These are phyloP conservation scores for Fusarium metavorans DNA, from an alignment of 2,329 filamentous ascomycete species.

Conservation along the genomic window DNA sequence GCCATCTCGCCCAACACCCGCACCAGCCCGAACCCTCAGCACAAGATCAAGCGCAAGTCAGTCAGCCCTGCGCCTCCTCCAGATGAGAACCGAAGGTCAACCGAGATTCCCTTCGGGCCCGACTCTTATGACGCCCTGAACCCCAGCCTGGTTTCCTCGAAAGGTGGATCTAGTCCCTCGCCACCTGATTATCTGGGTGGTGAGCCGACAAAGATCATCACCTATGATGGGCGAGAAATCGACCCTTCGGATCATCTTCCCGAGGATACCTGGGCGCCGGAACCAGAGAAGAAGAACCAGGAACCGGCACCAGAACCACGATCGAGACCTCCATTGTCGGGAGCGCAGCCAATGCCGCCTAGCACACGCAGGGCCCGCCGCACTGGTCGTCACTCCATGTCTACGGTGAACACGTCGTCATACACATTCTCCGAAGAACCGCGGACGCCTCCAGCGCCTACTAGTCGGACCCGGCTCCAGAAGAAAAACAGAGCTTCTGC, in stretches of 20 bases:
- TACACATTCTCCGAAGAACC: constrained; percentile 49
- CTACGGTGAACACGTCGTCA: constrained; percentile 46
- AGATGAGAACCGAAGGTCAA: constrained; percentile 63
- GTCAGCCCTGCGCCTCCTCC: constrained; percentile 76
- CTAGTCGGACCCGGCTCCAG: constrained; percentile 71
- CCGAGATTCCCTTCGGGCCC: constrained; percentile 77
- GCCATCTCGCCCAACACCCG: constrained; percentile 54
- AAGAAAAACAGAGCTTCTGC: constrained; percentile 68
- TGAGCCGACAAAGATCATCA: constrained; percentile 76
- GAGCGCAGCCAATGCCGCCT: constrained; percentile 64
- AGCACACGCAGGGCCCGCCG: constrained; percentile 65
- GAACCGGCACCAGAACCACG: constrained; percentile 48
- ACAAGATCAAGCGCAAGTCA: constrained; percentile 76
- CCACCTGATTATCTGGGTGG: constrained; percentile 56
- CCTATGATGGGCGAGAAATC: constrained; percentile 79
- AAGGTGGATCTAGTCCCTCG: constrained; percentile 50
- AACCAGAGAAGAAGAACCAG: constrained; percentile 68
- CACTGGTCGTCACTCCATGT: constrained; percentile 63
- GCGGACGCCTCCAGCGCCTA: constrained; percentile 49
- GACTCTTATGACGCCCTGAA: constrained; percentile 83
- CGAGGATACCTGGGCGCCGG: constrained; percentile 81
- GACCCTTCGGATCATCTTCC: constrained; percentile 86
- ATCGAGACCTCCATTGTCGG: constrained; percentile 61
- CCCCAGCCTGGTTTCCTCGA: constrained; percentile 60
- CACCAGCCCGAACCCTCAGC: constrained; percentile 57